Percentiles rank a stretch among this genome's conserved stretches.
Evolutionary conservation across 1,284 basidiomycete species (phyloP).

Genomic region (Peniophora sp.): DNA sequence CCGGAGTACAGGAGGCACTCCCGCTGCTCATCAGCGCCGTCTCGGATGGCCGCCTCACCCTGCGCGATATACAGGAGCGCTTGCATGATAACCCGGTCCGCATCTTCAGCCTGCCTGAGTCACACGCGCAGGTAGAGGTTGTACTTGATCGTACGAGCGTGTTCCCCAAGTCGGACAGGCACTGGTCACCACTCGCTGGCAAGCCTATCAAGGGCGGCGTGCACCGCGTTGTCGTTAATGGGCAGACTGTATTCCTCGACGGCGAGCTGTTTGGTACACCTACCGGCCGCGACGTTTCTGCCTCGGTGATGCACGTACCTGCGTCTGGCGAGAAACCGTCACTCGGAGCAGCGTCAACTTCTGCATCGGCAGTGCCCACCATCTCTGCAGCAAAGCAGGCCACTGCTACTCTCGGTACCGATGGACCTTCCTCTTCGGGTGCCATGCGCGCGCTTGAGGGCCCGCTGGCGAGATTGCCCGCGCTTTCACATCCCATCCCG

Average conservation of each 20-base stretch:
- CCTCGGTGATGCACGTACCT: conserved; percentile 12
- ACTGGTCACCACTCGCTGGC: conserved; percentile 85
- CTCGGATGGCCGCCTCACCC: conserved; percentile 68
- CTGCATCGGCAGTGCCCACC: conserved; percentile 4
- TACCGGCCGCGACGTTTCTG: conserved; percentile 79
- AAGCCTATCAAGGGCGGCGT: conserved; percentile 67
- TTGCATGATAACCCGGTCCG: conserved; percentile 88
- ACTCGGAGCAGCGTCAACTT: conserved; percentile 1
- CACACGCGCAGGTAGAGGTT: conserved; percentile 88
- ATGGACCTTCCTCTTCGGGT: conserved; percentile 4
- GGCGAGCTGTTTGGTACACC: conserved; percentile 65
- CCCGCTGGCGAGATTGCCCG: conserved; percentile 30
- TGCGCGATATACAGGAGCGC: conserved; percentile 77
- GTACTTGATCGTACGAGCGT: conserved; percentile 74
- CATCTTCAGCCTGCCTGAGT: conserved; percentile 86
- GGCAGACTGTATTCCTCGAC: conserved; percentile 89
- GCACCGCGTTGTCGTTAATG: conserved; percentile 89
- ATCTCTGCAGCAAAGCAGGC: conserved; percentile 6
- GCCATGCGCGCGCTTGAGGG: conserved; percentile 17
- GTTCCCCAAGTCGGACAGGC: conserved; percentile 40
- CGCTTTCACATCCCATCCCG: conserved; percentile 36
- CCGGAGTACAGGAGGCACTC: conserved; percentile 85
- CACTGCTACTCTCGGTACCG: conserved; percentile 6
- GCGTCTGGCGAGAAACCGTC: conserved; percentile 24
- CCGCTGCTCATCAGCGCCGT: conserved; percentile 88